phyloP scores from a whole-genome alignment of 441 rosid genomes.

The Rhodomyrtus psidioides region DNA sequence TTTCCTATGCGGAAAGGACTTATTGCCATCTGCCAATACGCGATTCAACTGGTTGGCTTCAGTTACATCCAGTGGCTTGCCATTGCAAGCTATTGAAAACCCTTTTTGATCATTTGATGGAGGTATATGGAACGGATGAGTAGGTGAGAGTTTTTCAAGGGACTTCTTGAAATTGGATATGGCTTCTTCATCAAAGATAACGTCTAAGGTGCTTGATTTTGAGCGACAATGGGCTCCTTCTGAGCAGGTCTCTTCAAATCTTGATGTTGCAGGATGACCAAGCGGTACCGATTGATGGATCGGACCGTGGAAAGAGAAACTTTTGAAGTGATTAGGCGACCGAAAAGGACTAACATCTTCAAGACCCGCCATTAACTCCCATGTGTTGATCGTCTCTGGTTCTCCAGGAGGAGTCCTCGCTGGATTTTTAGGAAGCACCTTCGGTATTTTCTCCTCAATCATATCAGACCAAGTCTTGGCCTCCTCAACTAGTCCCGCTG shows the following conservation, averaged over 20 bases:
- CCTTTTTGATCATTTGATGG: conserved; percentile 4
- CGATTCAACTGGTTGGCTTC: conserved; percentile 9
- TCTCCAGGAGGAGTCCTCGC: conserved; percentile 51
- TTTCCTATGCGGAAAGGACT: not conserved
- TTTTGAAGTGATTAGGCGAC: conserved; percentile 25
- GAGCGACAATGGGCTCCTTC: not conserved
- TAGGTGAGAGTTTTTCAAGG: conserved; percentile 35
- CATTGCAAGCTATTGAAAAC: not conserved
- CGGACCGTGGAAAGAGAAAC: conserved; percentile 43
- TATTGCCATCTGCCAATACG: conserved; percentile 3
- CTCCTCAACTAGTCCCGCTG: conserved; percentile 35
- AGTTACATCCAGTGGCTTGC: not conserved
- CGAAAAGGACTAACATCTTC: conserved; percentile 39
- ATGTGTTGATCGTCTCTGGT: conserved; percentile 58
- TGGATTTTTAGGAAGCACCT: conserved; percentile 38
- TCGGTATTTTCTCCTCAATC: conserved; percentile 58
- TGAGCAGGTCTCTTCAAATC: conserved; percentile 6
- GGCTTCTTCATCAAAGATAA: conserved; percentile 39
- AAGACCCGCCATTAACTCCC: conserved; percentile 71
- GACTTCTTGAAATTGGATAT: conserved; percentile 49
- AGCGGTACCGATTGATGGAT: not conserved
- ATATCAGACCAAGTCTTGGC: conserved; percentile 76
- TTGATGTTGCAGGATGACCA: conserved; percentile 22
- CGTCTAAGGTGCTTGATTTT: conserved; percentile 7
- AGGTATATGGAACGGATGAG: conserved; percentile 37